phyloP scores from a whole-genome alignment of 352 stramenopile species.

The Thalassiosira mediterranea region DNA sequence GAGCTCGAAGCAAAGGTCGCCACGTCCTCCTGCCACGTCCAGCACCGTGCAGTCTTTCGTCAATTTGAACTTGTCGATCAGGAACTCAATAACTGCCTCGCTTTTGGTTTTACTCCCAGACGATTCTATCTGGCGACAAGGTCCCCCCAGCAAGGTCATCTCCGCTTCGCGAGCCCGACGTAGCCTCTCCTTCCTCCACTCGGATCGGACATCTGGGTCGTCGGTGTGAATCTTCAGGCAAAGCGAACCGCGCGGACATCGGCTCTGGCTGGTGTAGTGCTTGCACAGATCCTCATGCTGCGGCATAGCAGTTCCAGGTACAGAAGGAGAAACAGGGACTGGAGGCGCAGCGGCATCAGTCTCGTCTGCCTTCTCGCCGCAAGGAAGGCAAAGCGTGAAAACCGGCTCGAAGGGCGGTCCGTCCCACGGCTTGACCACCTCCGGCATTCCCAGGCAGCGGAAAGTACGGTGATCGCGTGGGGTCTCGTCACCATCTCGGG shows the following conservation, averaged over 20 bases:
- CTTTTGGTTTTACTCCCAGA: not conserved
- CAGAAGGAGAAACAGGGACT: not conserved
- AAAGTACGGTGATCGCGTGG: not conserved
- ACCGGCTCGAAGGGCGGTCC: not conserved
- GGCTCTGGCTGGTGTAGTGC: not conserved
- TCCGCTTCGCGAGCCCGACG: not conserved
- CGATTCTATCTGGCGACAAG: not conserved
- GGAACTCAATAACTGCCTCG: not conserved
- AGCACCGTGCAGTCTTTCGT: constrained; percentile 1
- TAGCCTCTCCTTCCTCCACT: not conserved
- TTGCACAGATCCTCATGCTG: not conserved
- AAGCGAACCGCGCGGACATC: not conserved
- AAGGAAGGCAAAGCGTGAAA: not conserved
- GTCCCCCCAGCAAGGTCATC: not conserved
- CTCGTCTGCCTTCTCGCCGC: not conserved
- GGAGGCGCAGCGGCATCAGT: no score
- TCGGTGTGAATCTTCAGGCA: not conserved
- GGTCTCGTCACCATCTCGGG: not conserved
- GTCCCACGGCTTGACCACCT: not conserved
- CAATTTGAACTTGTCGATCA: not conserved
- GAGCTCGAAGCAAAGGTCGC: constrained; percentile 18
- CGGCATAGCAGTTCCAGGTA: not conserved
- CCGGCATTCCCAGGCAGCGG: not conserved
- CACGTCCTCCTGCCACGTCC: constrained; percentile 20
- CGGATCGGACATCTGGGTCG: not conserved